phyloP scores from a whole-genome alignment of 345 rosid species.

The Aegle marmelos region DNA sequence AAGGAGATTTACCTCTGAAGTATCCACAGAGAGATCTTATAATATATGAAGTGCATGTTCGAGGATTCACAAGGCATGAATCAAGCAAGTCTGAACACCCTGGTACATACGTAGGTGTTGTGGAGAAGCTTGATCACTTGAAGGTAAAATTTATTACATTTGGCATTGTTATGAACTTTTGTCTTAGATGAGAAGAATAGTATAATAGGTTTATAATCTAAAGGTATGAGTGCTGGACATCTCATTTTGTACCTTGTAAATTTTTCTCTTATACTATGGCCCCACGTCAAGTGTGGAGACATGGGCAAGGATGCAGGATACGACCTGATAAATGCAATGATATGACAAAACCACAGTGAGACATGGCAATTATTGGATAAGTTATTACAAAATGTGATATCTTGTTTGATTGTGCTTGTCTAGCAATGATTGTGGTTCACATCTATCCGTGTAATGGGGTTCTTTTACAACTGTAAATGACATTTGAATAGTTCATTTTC shows the following conservation, averaged over 20 bases:
- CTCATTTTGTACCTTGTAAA: neutral
- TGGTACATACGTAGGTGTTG: constrained; percentile 80
- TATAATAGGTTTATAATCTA: neutral
- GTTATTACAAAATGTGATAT: neutral
- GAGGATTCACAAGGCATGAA: constrained; percentile 86
- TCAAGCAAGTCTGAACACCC: constrained; percentile 70
- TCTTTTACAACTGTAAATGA: neutral
- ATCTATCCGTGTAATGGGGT: neutral
- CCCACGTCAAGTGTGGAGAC: neutral
- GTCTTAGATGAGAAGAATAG: neutral
- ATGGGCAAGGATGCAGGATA: neutral
- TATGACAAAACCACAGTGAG: neutral
- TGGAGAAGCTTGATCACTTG: constrained; percentile 92
- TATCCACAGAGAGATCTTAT: constrained; percentile 69
- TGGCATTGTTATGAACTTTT: neutral
- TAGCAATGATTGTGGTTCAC: neutral
- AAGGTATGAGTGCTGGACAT: neutral
- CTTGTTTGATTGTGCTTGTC: neutral
- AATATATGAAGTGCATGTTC: constrained; percentile 93
- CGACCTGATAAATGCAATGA: neutral
- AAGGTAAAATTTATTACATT: constrained; percentile 46
- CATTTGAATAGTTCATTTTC: neutral
- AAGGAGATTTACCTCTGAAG: constrained; percentile 87
- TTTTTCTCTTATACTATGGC: neutral
- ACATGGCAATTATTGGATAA: neutral